Evolutionary conservation across 495 filamentous ascomycete genomes (phyloP), one percentile per base, ranked within the genome.

Genomic region (Daldinia decipiens): DNA sequence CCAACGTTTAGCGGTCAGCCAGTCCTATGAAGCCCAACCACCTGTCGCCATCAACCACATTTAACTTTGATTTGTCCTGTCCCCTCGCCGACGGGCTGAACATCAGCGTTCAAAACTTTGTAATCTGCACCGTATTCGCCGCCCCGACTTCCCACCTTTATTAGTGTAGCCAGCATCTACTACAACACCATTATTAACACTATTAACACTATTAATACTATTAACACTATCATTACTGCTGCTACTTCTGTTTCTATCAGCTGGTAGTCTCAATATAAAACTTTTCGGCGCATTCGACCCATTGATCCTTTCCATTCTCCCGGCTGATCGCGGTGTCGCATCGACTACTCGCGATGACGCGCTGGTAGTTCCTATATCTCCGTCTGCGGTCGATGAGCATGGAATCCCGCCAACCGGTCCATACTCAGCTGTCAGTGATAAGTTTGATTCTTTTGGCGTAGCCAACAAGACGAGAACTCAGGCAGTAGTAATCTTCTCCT

Each of bases 21-120:
- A 73, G 65, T 68, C 65, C 47, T 67, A 74, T 70, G 71, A 74
- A 63, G 63, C 71, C 71, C 66, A 70, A 74, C 67, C 71, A 74
- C 67, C 71, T 74, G 67, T 70, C 67, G 65, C 71, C 62, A 55
- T 70, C 70, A 31, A 58, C 50, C 17, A 73, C 55, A 52, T 61
- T 65, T 59, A 38, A 73, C 60, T 65, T 68, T 68, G 38, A 73
- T 68, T 68, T 68, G 70, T 26, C 56, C 61, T 43, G 47, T 65
- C 34, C 59, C 36, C 27, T 51, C 58, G 55, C 63, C 64, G 54
- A 43, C 63, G 59, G 59, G 54, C 65, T 65, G 70, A 73, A 68
- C 36, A 68, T 68, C 65, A 68, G 39, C 64, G 57, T 57, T 36
- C 51, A 39, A 39, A 66, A 68, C 70, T 68, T n/a, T n/a, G n/a